Percentiles rank a stretch among this genome's conserved stretches.
Evolutionary conservation across 2,329 filamentous ascomycete species (phyloP).

Genomic region (Endoconidiophora polonica): DNA sequence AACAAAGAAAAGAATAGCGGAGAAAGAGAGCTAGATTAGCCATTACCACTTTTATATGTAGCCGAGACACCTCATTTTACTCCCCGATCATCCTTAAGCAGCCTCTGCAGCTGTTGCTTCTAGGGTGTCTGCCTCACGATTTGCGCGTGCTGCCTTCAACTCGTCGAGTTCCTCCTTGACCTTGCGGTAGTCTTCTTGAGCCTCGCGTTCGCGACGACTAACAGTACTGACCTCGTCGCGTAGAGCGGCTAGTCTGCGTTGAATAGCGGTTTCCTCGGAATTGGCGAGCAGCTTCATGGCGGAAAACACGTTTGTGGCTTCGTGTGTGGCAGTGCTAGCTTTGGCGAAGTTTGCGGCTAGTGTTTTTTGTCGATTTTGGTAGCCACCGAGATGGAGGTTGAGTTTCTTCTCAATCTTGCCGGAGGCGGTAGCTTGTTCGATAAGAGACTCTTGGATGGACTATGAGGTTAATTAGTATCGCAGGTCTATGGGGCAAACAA

Average conservation of each 20-base stretch:
- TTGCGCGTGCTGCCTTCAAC: constrained; percentile 24
- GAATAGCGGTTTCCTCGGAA: constrained; percentile 62
- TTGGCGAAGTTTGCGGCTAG: constrained; percentile 65
- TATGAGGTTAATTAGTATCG: constrained; percentile 18
- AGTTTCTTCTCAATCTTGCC: constrained; percentile 91
- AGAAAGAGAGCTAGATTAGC: background rate
- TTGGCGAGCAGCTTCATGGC: constrained; percentile 61
- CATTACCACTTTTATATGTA: background rate
- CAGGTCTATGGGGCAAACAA: background rate
- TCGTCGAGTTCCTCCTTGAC: constrained; percentile 61
- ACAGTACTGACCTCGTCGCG: constrained; percentile 74
- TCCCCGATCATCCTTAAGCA: background rate
- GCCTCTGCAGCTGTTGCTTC: background rate
- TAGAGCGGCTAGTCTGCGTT: constrained; percentile 52
- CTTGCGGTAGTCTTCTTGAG: constrained; percentile 67
- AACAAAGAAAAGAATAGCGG: background rate
- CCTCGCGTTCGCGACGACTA: constrained; percentile 68
- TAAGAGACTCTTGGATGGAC: constrained; percentile 57
- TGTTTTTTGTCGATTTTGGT: constrained; percentile 69
- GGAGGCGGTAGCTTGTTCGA: constrained; percentile 57
- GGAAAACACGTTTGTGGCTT: constrained; percentile 54
- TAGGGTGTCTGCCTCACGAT: background rate
- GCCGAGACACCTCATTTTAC: background rate
- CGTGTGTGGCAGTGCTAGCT: constrained; percentile 56
- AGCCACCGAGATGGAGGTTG: constrained; percentile 71